A percentile compares a stretch with the other conserved stretches of the same genome.
These are phyloP conservation scores for Beauveria caledonica DNA, from an alignment of 2,329 filamentous ascomycete genomes.

Conservation along the genomic window DNA sequence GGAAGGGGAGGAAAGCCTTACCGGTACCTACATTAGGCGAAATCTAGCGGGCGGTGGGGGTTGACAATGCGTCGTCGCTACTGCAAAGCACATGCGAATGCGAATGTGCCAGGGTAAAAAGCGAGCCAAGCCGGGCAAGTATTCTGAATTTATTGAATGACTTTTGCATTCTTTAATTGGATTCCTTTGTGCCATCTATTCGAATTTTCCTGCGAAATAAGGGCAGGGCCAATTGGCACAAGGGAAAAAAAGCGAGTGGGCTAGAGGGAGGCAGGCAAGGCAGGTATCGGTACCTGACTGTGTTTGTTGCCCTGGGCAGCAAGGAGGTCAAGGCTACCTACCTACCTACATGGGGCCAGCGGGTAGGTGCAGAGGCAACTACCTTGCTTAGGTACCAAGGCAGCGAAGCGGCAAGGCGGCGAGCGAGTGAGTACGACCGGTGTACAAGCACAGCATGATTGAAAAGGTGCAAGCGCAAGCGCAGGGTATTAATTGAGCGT, in stretches of 20 bases:
- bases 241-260: not conserved
- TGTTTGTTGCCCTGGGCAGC: slow-evolving; percentile 11
- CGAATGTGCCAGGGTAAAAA: not conserved
- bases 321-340: slow-evolving; percentile 3
- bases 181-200: not conserved
- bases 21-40: not conserved
- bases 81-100: not conserved
- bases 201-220: not conserved
- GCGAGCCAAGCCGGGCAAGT: not conserved
- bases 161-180: not conserved
- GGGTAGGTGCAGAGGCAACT: not conserved
- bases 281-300: slow-evolving; percentile 7
- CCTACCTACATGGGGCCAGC: not conserved
- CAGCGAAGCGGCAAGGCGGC: not conserved
- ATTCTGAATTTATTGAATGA: not conserved
- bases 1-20: not conserved
- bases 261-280: not conserved
- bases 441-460: no score
- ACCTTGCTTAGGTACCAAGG: not conserved
- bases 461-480: no score
- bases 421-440: not conserved
- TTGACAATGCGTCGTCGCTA: not conserved
- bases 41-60: not conserved
- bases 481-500: not conserved
- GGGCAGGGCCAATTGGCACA: not conserved